Evolutionary conservation across 805 yeast species (phyloP).

Genomic region (Ogataea salicorniae): DNA sequence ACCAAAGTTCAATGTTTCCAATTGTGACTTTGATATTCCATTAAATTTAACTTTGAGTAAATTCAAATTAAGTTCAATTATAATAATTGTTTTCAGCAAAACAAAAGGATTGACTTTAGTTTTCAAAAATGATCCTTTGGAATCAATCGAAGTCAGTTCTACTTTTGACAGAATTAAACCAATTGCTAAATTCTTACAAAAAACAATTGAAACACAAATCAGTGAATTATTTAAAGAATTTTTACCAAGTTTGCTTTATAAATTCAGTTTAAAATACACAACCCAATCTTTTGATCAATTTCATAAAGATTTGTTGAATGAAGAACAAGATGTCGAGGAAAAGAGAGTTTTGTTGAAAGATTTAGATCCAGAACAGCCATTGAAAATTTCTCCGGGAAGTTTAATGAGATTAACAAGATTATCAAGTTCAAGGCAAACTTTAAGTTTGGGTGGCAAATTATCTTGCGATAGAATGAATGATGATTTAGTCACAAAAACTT

Average conservation of each 20-base stretch:
- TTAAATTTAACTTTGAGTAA: constrained; percentile 69
- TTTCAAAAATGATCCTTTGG: constrained; percentile 84
- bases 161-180: constrained; percentile 85
- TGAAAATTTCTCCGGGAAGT: constrained; percentile 55
- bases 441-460: constrained; percentile 49
- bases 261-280: constrained; percentile 65
- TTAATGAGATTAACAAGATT: constrained; percentile 63
- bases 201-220: constrained; percentile 76
- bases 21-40: constrained; percentile 70
- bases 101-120: constrained; percentile 82
- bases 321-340: constrained; percentile 27
- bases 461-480: constrained; percentile 31
- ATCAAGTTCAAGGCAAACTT: constrained; percentile 71
- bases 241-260: constrained; percentile 74
- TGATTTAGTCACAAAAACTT: constrained; percentile 30
- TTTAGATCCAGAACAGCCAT: constrained; percentile 55
- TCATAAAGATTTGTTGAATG: constrained; percentile 30
- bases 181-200: constrained; percentile 75
- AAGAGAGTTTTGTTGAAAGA: constrained; percentile 41
- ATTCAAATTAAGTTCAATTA: constrained; percentile 71
- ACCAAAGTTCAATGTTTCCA: constrained; percentile 63
- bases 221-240: constrained; percentile 79
- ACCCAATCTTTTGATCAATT: constrained; percentile 33
- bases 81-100: constrained; percentile 76
- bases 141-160: constrained; percentile 73